These are phyloP conservation scores for Aspergillus viridinutans DNA, from an alignment of 2,329 filamentous ascomycete species.

Conservation along the genomic window DNA sequence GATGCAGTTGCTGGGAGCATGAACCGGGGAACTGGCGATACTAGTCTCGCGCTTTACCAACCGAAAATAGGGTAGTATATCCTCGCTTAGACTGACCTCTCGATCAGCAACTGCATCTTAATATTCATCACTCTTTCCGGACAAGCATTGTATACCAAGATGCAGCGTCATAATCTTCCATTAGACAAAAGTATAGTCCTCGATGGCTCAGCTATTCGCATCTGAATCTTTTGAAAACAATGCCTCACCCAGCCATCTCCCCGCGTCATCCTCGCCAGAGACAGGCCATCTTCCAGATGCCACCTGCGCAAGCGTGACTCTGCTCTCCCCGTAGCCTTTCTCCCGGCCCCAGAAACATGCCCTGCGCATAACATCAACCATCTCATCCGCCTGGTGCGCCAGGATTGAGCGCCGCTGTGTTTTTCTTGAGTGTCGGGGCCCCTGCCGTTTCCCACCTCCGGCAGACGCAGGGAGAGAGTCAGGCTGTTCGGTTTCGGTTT, in stretches of 20 bases:
- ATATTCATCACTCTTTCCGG: no score
- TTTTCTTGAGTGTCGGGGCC: neutral
- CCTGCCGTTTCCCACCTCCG: neutral
- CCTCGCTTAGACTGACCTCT: no score
- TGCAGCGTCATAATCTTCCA: neutral
- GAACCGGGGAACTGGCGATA: no score
- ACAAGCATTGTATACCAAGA: no score
- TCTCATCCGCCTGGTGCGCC: constrained; percentile 35
- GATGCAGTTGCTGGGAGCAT: no score
- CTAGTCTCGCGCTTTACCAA: no score
- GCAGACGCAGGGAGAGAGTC: no score
- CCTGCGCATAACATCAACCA: constrained; percentile 39
- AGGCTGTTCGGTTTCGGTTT: neutral
- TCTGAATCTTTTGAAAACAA: neutral
- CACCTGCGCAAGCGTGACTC: constrained; percentile 22
- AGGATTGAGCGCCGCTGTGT: constrained; percentile 21
- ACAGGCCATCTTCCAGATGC: neutral
- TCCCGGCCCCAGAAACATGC: constrained; percentile 44
- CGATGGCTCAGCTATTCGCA: neutral
- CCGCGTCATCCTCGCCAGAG: neutral
- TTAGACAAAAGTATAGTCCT: neutral
- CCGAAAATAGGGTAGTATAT: no score
- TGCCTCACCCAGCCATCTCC: neutral
- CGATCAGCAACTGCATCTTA: no score
- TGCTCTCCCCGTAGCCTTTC: constrained; percentile 35